Percentiles rank a stretch among this genome's conserved stretches.
Evolutionary conservation across 345 rosid species (phyloP).

Genomic region (Sapria himalayana): DNA sequence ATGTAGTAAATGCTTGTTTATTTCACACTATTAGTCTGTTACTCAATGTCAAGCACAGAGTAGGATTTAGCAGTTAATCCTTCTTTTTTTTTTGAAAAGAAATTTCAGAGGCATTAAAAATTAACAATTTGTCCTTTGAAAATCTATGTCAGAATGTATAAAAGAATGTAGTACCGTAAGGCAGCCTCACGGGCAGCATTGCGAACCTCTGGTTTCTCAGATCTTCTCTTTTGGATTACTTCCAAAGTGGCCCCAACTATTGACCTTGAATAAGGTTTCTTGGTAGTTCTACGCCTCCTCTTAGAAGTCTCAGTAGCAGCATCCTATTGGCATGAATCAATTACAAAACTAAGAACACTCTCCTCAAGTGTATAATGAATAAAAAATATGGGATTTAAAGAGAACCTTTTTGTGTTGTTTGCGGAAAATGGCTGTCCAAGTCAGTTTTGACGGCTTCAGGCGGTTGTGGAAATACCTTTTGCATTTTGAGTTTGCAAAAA

Average conservation of each 20-base stretch:
- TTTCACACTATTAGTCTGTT: too few relatives aligned
- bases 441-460: conserved; percentile 83
- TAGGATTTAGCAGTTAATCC: too few relatives aligned
- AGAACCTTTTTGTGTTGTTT: conserved; percentile 57
- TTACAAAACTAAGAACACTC: too few relatives aligned
- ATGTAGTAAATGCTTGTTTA: too few relatives aligned
- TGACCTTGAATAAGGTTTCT: conserved; percentile 58
- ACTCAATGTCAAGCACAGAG: too few relatives aligned
- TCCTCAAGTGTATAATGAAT: neutral
- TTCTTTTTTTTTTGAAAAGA: too few relatives aligned
- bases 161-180: conserved; percentile 15
- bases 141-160: neutral
- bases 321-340: conserved; percentile 15
- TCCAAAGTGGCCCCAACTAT: conserved; percentile 60
- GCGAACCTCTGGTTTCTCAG: conserved; percentile 55
- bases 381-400: neutral
- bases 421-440: conserved; percentile 58
- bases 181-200: conserved; percentile 57
- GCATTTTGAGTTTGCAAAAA: conserved; percentile 75
- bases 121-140: neutral
- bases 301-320: conserved; percentile 37
- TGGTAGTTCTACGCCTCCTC: conserved; percentile 34
- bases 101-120: too few relatives aligned
- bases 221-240: conserved; percentile 39
- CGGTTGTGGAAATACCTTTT: conserved; percentile 87